Evolutionary conservation across 2,329 filamentous ascomycete genomes (phyloP).

Genomic region (Balansia obtecta): DNA sequence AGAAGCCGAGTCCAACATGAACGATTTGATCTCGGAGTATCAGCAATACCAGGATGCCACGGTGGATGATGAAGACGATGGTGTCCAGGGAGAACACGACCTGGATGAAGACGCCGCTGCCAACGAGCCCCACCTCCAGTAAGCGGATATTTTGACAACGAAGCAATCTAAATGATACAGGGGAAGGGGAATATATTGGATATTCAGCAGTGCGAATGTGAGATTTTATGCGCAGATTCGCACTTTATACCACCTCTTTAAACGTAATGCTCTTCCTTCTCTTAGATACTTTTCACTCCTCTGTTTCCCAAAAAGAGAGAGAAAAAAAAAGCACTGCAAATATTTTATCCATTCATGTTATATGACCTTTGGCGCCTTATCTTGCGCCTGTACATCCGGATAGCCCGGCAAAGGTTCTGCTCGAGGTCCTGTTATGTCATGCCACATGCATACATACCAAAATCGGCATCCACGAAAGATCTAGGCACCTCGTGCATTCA

Average conservation of each 20-base stretch:
- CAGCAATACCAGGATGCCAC: conserved; percentile 99
- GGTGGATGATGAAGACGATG: conserved; percentile 89
- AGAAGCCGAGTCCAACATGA: conserved; percentile 99
- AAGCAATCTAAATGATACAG: neutral
- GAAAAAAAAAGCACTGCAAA: neutral
- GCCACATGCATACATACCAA: too few relatives aligned
- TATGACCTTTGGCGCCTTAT: neutral
- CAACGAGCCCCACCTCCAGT: conserved; percentile 31
- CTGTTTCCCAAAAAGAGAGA: too few relatives aligned
- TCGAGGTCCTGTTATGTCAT: too few relatives aligned
- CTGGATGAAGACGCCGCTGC: conserved; percentile 57
- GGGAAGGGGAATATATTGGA: neutral
- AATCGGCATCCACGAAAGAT: too few relatives aligned
- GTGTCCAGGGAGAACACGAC: conserved; percentile 80
- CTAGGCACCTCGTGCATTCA: too few relatives aligned
- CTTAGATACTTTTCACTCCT: neutral
- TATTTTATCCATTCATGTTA: neutral
- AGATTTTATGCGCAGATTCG: neutral
- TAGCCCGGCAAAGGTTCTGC: too few relatives aligned
- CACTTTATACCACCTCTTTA: neutral
- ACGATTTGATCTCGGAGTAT: conserved; percentile 98
- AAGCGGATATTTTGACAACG: neutral
- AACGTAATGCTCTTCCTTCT: neutral
- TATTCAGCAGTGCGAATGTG: neutral
- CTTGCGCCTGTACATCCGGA: too few relatives aligned